Conservation (phyloP, 1,139 yeast species). For the Blastobotrys arbuscula region DNA sequence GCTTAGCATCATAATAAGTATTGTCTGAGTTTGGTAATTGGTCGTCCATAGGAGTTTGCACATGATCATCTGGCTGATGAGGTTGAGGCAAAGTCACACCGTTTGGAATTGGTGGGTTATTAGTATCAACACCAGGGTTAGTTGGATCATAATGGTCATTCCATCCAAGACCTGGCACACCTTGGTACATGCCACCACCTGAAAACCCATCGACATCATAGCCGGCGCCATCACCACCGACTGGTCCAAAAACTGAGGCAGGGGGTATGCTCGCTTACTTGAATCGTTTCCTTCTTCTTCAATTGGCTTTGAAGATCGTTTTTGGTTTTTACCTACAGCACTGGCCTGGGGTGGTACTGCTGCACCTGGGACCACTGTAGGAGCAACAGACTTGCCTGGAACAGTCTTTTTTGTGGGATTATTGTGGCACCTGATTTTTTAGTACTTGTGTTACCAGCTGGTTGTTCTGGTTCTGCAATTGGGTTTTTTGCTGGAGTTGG, state of each 20-base stretch:
- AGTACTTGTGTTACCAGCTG: background rate
- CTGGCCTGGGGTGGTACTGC: background rate
- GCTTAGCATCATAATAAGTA: slow-evolving; percentile 1
- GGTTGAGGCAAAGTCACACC: slow-evolving; percentile 2
- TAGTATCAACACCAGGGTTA: slow-evolving; percentile 1
- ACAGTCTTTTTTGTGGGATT: background rate
- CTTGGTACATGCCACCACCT: background rate
- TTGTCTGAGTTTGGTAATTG: background rate
- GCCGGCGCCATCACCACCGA: background rate
- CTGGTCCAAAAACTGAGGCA: background rate
- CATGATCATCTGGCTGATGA: slow-evolving; percentile 1
- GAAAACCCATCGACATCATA: background rate
- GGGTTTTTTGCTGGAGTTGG: background rate
- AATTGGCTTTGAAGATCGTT: background rate
- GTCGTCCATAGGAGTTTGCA: background rate
- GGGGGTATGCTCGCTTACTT: background rate
- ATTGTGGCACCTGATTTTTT: background rate
- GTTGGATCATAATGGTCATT: slow-evolving; percentile 4
- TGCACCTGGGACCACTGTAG: background rate
- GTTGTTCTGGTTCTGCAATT: background rate
- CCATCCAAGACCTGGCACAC: background rate
- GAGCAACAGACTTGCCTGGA: background rate
- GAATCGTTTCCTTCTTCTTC: background rate
- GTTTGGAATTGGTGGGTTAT: slow-evolving; percentile 4
- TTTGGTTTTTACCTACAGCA: background rate